A percentile compares a stretch with the other conserved stretches of the same genome.
These are phyloP conservation scores for Mycena haematopus DNA, from an alignment of 768 basidiomycete genomes.

Conservation along the genomic window DNA sequence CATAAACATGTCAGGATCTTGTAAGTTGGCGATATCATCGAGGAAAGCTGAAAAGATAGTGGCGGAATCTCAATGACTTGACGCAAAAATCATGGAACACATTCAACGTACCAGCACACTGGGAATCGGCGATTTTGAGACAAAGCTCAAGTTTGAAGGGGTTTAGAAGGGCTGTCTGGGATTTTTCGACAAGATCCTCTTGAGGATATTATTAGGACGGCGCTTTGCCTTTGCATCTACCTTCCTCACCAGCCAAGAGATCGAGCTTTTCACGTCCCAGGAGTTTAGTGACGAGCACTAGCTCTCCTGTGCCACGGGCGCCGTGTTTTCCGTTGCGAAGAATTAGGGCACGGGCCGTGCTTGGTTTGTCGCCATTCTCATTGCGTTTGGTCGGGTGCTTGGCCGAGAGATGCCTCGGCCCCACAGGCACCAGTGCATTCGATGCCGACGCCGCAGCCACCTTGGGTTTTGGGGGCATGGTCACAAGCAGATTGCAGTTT, in stretches of 20 bases:
- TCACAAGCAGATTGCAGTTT: conserved; percentile 18
- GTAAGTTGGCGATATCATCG: conserved; percentile 72
- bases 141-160: conserved; percentile 72
- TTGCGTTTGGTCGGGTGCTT: conserved; percentile 49
- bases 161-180: conserved; percentile 62
- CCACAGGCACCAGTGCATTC: conserved; percentile 60
- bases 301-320: conserved; percentile 71
- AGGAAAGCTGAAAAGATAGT: conserved; percentile 58
- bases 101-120: conserved; percentile 65
- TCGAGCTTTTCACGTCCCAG: conserved; percentile 83
- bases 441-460: conserved; percentile 35
- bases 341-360: conserved; percentile 75
- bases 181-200: conserved; percentile 74
- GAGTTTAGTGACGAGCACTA: conserved; percentile 62
- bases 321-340: conserved; percentile 80
- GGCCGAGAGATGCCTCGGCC: conserved; percentile 56
- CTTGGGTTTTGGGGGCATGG: conserved; percentile 36
- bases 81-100: conserved; percentile 5
- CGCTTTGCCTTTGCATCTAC: conserved; percentile 9
- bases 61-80: conserved; percentile 1
- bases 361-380: conserved; percentile 59
- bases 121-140: conserved; percentile 74
- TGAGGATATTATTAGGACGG: conserved; percentile 27
- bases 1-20: conserved; percentile 69
- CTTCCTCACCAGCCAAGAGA: conserved; percentile 68